Evolutionary conservation across 2,329 filamentous ascomycete genomes (phyloP).

Genomic region (Sporothrix pallida): DNA sequence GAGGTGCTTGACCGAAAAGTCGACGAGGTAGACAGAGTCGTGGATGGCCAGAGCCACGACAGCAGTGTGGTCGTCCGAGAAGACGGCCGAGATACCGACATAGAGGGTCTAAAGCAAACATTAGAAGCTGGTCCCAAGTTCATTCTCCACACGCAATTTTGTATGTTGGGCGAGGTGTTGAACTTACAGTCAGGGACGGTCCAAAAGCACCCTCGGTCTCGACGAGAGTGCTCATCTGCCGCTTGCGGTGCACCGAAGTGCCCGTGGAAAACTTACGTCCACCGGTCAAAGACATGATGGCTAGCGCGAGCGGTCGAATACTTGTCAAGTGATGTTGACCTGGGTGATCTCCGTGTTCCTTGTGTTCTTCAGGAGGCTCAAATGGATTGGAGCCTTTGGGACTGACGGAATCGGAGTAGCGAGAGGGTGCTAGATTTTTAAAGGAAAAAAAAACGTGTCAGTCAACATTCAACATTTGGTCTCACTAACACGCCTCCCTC

Average conservation of each 20-base stretch:
- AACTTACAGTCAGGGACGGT: constrained; percentile 54
- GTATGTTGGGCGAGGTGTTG: not conserved
- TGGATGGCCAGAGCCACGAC: constrained; percentile 72
- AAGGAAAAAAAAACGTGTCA: not conserved
- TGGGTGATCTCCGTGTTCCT: not conserved
- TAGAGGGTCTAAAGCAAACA: constrained; percentile 58
- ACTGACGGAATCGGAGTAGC: not conserved
- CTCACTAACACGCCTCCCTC: not conserved
- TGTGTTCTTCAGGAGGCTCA: not conserved
- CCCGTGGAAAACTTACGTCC: constrained; percentile 52
- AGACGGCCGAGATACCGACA: constrained; percentile 65
- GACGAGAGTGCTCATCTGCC: constrained; percentile 53
- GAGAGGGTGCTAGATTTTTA: not conserved
- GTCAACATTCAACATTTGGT: not conserved
- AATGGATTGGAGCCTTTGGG: not conserved
- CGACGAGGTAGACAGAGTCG: constrained; percentile 75
- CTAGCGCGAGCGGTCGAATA: constrained; percentile 16
- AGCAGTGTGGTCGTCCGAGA: constrained; percentile 57
- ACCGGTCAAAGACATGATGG: constrained; percentile 31
- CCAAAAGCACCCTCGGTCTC: constrained; percentile 53
- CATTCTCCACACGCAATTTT: not conserved
- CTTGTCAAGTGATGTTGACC: constrained; percentile 3
- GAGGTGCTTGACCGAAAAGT: constrained; percentile 70
- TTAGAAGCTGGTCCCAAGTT: not conserved
- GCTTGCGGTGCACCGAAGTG: constrained; percentile 54